These are phyloP conservation scores for Penicillium ucsense DNA, from an alignment of 495 filamentous ascomycete species.

Conservation along the genomic window DNA sequence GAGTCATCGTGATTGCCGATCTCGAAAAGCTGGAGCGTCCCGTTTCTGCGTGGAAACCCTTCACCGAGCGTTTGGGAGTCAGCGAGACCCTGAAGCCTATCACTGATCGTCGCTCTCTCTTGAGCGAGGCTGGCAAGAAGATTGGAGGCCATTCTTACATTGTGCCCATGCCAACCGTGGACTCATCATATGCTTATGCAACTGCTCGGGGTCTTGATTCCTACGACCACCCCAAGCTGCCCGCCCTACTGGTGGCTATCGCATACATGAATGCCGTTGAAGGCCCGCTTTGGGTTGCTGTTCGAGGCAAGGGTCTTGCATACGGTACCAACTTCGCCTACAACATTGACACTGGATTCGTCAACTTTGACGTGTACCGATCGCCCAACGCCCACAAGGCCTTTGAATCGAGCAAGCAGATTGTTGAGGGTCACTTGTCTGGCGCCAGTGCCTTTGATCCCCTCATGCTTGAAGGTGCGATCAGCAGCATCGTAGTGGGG, in stretches of 20 bases:
- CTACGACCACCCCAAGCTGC: slow-evolving; percentile 66
- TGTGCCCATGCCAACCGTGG: slow-evolving; percentile 83
- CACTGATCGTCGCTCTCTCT: slow-evolving; percentile 47
- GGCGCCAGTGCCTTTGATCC: slow-evolving; percentile 59
- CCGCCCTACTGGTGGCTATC: slow-evolving; percentile 75
- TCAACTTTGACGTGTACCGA: slow-evolving; percentile 76
- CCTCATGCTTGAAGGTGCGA: slow-evolving; percentile 79
- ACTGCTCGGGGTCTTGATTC: slow-evolving; percentile 64
- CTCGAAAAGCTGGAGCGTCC: slow-evolving; percentile 66
- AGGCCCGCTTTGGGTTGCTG: slow-evolving; percentile 85
- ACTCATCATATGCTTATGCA: slow-evolving; percentile 80
- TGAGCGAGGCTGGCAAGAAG: slow-evolving; percentile 60
- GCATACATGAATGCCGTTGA: slow-evolving; percentile 90
- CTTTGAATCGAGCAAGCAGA: slow-evolving; percentile 63
- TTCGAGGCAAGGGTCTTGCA: slow-evolving; percentile 84
- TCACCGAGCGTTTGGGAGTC: slow-evolving; percentile 42
- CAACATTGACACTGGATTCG: slow-evolving; percentile 65
- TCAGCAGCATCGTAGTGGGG: slow-evolving; percentile 73
- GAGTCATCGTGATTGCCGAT: slow-evolving; percentile 75
- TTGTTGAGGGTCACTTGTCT: slow-evolving; percentile 59
- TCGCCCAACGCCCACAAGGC: slow-evolving; percentile 86
- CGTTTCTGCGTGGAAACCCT: slow-evolving; percentile 71
- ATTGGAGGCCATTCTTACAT: slow-evolving; percentile 69
- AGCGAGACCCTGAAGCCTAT: slow-evolving; percentile 45
- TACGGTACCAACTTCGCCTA: slow-evolving; percentile 73